A percentile compares a stretch with the other conserved stretches of the same genome.
Conservation (phyloP, 768 basidiomycete genomes). For the Leccinum olivaceopallidum region DNA sequence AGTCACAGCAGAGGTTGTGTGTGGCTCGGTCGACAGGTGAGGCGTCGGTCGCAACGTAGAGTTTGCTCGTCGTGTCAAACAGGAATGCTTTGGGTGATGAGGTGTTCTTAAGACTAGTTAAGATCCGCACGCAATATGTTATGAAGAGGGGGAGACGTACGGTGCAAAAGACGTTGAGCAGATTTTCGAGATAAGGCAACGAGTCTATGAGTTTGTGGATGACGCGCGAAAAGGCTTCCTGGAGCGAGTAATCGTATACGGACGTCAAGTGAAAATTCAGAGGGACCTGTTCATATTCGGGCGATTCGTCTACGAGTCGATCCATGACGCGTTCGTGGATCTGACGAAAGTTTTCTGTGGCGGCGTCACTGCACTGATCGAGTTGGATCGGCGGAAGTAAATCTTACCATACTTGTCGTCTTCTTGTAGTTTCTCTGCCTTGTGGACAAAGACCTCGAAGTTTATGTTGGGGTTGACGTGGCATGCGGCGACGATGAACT, state of each 20-base stretch:
- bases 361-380: slow-evolving; percentile 1
- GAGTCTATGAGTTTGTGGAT: slow-evolving; percentile 86
- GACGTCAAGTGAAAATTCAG: slow-evolving; percentile 91
- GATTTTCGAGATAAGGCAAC: slow-evolving; percentile 81
- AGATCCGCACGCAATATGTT: background rate
- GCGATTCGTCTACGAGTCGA: slow-evolving; percentile 71
- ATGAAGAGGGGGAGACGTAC: slow-evolving; percentile 39
- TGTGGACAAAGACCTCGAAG: slow-evolving; percentile 93
- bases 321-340: slow-evolving; percentile 87
- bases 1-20: slow-evolving; percentile 89
- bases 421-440: slow-evolving; percentile 88
- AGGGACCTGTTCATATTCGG: slow-evolving; percentile 76
- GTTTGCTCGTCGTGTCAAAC: slow-evolving; percentile 80
- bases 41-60: slow-evolving; percentile 93
- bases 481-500: slow-evolving; percentile 77
- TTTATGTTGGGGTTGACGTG: slow-evolving; percentile 73
- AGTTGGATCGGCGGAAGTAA: background rate
- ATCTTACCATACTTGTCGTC: slow-evolving; percentile 84
- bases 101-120: slow-evolving; percentile 60
- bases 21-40: slow-evolving; percentile 89
- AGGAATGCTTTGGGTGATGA: slow-evolving; percentile 93
- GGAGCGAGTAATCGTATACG: slow-evolving; percentile 88
- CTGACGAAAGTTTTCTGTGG: slow-evolving; percentile 83
- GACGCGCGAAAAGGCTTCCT: slow-evolving; percentile 90
- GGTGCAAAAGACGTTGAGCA: slow-evolving; percentile 83